Evolutionary conservation across 75 land plant genomes (phyloP).

Genomic region (Gnetum montanum): DNA sequence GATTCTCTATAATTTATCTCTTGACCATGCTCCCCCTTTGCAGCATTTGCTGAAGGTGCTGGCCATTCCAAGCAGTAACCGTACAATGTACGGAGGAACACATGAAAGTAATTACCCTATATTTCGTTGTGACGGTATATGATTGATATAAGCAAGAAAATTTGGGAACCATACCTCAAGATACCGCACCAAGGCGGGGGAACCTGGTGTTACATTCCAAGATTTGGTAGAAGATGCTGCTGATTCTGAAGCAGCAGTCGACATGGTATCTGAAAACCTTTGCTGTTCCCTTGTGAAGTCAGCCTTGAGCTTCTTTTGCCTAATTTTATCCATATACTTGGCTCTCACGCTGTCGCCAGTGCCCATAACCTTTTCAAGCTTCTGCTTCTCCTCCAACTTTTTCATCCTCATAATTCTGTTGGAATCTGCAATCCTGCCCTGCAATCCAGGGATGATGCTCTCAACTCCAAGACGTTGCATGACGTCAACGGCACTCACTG

Average conservation of each 20-base stretch:
- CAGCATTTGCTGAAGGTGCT: too few relatives aligned
- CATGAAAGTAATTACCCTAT: too few relatives aligned
- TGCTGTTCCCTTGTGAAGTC: slow-evolving; percentile 27
- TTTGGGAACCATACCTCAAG: slow-evolving; percentile 5
- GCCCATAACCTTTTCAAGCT: slow-evolving; percentile 27
- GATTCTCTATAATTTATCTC: too few relatives aligned
- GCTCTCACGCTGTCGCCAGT: slow-evolving; percentile 31
- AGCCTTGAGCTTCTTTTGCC: slow-evolving; percentile 28
- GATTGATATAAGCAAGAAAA: too few relatives aligned
- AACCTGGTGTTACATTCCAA: slow-evolving; percentile 5
- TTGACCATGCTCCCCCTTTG: too few relatives aligned
- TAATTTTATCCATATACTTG: slow-evolving; percentile 23
- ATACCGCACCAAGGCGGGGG: slow-evolving; percentile 2
- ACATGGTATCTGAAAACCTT: slow-evolving; percentile 14
- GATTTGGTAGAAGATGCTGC: not conserved
- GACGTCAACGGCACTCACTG: not conserved
- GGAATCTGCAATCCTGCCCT: not conserved
- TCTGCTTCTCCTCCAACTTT: slow-evolving; percentile 26
- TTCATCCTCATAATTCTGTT: slow-evolving; percentile 1
- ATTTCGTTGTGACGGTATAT: too few relatives aligned
- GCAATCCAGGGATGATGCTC: slow-evolving; percentile 9
- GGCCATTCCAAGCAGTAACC: too few relatives aligned
- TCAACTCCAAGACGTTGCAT: not conserved
- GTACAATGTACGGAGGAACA: too few relatives aligned
- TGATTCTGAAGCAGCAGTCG: slow-evolving; percentile 7